A percentile compares a stretch with the other conserved stretches of the same genome.
phyloP scores from a whole-genome alignment of 768 basidiomycete genomes.

The Suillus decipiens region DNA sequence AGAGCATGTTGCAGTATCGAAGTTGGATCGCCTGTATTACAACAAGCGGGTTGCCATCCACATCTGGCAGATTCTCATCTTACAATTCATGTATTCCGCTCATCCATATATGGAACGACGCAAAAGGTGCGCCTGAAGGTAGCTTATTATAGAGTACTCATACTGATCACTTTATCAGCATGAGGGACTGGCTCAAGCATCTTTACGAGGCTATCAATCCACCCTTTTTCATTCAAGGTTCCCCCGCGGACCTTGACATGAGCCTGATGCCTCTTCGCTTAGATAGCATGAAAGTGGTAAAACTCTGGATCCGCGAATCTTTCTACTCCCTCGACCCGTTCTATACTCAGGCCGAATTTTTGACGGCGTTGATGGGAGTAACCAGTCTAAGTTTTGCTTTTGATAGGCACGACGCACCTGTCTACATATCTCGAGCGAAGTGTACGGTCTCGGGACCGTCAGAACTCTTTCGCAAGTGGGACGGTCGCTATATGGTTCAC shows the following conservation, averaged over 20 bases:
- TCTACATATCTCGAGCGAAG: conserved; percentile 36
- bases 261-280: conserved; percentile 41
- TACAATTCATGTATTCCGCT: conserved; percentile 33
- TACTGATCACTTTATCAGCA: background rate
- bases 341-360: conserved; percentile 26
- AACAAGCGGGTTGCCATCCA: conserved; percentile 46
- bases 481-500: conserved; percentile 29
- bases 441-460: conserved; percentile 22
- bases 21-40: conserved; percentile 36
- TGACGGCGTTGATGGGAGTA: conserved; percentile 43
- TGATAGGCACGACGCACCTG: conserved; percentile 34
- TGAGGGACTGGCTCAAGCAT: conserved; percentile 41
- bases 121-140: conserved; percentile 10
- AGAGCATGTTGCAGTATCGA: conserved; percentile 35
- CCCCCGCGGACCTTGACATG: conserved; percentile 36
- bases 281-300: conserved; percentile 38
- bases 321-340: conserved; percentile 34
- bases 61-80: conserved; percentile 51
- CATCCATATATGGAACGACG: conserved; percentile 6
- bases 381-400: conserved; percentile 40
- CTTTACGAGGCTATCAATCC: conserved; percentile 56
- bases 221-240: conserved; percentile 47
- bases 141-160: background rate
- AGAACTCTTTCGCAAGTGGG: conserved; percentile 13
- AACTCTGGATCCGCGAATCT: conserved; percentile 47